These are phyloP conservation scores for Crithidia bombi DNA, from an alignment of 208 protist species.

Conservation along the genomic window DNA sequence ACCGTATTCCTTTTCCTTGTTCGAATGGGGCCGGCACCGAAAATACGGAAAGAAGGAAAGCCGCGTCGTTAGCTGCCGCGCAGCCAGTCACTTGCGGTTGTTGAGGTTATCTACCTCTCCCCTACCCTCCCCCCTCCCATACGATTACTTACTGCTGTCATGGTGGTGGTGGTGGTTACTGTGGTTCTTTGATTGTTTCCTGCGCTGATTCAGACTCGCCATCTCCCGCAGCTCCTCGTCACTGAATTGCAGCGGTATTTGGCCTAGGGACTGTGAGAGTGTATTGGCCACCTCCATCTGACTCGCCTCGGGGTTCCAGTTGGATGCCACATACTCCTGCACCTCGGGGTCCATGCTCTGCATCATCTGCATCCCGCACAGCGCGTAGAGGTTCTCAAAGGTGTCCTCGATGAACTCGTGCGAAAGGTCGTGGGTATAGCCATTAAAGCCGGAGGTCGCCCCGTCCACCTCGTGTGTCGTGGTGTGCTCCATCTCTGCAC, in stretches of 20 bases:
- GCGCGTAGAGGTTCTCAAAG: conserved; percentile 66
- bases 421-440: conserved; percentile 66
- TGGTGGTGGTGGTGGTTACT: background rate
- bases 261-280: conserved; percentile 45
- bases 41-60: too few species aligned
- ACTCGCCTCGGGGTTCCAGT: conserved; percentile 35
- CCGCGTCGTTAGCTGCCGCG: too few species aligned
- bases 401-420: conserved; percentile 88
- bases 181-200: background rate
- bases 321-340: conserved; percentile 37
- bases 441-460: background rate
- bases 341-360: conserved; percentile 45
- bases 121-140: too few species aligned
- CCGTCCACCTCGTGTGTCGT: background rate
- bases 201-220: conserved; percentile 26
- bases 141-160: too few species aligned
- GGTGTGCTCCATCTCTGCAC: background rate
- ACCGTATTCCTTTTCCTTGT: too few species aligned
- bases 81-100: too few species aligned
- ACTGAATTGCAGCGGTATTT: conserved; percentile 47
- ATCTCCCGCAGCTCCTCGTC: conserved; percentile 52
- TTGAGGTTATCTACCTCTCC: too few species aligned
- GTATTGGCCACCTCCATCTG: conserved; percentile 34
- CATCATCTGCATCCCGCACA: conserved; percentile 78
- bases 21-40: too few species aligned